A percentile compares a stretch with the other conserved stretches of the same genome.
phyloP scores from a whole-genome alignment of 208 protist genomes.

The Acanthamoeba pearcei region DNA sequence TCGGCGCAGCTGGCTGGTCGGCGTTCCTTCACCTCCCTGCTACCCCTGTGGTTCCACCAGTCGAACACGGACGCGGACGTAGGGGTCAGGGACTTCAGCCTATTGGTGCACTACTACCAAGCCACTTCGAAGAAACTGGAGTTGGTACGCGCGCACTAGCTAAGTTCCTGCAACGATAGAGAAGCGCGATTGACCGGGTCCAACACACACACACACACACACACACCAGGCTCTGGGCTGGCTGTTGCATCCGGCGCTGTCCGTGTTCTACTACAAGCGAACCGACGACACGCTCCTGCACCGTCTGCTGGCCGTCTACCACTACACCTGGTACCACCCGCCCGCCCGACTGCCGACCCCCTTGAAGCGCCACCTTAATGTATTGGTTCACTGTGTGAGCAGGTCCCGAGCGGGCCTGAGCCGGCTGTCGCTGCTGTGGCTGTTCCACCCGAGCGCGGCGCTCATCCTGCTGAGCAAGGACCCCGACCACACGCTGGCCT shows the following conservation, averaged over 20 bases:
- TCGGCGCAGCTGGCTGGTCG: neutral
- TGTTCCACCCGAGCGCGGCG: constrained; percentile 8
- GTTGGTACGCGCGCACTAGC: neutral
- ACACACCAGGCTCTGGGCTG: constrained; percentile 12
- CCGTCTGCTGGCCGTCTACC: neutral
- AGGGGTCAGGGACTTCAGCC: neutral
- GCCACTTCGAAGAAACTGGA: neutral
- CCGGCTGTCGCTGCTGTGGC: constrained; percentile 2
- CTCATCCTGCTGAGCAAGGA: constrained; percentile 12
- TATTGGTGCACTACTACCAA: neutral
- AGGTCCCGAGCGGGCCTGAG: neutral
- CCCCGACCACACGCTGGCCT: neutral
- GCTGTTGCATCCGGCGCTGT: neutral
- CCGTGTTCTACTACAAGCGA: neutral
- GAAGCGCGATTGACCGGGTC: neutral
- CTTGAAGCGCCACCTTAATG: no score
- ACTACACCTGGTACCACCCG: neutral
- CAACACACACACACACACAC: neutral
- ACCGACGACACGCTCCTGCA: neutral
- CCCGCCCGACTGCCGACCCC: no score
- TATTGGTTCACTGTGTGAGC: neutral
- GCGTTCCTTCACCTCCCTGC: neutral
- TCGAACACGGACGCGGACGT: neutral
- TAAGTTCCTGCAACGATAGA: neutral
- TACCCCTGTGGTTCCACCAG: constrained; percentile 4